Evolutionary conservation across 2,329 filamentous ascomycete species (phyloP).

Genomic region (Colletotrichum camelliae): DNA sequence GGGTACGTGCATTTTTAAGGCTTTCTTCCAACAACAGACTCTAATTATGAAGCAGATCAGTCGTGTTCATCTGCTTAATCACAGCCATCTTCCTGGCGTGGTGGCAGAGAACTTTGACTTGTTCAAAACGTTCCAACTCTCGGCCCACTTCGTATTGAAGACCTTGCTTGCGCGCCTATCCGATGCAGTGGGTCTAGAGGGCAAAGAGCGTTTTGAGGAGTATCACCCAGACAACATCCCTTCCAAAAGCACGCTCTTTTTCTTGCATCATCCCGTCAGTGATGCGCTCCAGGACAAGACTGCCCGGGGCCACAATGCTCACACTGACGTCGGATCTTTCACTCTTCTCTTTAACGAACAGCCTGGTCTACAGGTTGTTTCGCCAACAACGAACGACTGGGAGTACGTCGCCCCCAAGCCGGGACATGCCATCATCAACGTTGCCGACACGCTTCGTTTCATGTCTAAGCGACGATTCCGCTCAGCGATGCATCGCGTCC

Average conservation of each 20-base stretch:
- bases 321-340: not conserved
- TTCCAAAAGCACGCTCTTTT: not conserved
- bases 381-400: not conserved
- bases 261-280: not conserved
- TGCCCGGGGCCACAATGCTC: not conserved
- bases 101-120: not conserved
- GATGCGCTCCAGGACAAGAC: not conserved
- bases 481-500: not conserved
- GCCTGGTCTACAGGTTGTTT: not conserved
- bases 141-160: not conserved
- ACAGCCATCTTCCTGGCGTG: not conserved
- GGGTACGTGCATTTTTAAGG: not conserved
- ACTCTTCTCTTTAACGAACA: not conserved
- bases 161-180: not conserved
- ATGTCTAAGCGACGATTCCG: not conserved
- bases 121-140: not conserved
- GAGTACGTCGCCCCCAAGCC: not conserved
- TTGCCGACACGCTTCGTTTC: not conserved
- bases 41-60: not conserved
- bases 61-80: not conserved
- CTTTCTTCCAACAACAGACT: fast-evolving
- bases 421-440: not conserved
- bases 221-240: not conserved
- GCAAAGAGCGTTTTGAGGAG: not conserved
- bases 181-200: not conserved